These are phyloP conservation scores for Melampsora americana DNA, from an alignment of 1,284 basidiomycete species.

Conservation along the genomic window DNA sequence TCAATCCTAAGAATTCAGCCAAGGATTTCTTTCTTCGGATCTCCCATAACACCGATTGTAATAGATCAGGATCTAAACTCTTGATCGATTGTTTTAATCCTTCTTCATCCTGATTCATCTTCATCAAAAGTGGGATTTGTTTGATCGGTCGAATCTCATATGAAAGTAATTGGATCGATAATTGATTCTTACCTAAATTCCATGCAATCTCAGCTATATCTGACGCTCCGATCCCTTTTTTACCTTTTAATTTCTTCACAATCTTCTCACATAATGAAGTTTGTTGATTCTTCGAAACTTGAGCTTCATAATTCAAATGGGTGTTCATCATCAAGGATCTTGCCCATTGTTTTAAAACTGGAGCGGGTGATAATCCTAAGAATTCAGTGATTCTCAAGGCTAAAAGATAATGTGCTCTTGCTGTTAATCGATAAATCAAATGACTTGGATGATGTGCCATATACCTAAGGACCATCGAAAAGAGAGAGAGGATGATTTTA, in stretches of 20 bases:
- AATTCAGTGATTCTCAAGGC: conserved; percentile 85
- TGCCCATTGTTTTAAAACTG: conserved; percentile 93
- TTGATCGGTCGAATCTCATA: conserved; percentile 83
- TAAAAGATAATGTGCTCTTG: conserved; percentile 83
- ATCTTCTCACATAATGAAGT: conserved; percentile 73
- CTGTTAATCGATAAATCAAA: conserved; percentile 76
- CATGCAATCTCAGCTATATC: conserved; percentile 92
- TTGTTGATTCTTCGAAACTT: conserved; percentile 60
- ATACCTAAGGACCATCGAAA: conserved; percentile 16
- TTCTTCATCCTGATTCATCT: conserved; percentile 88
- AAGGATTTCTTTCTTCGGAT: conserved; percentile 76
- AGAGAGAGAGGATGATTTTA: neutral
- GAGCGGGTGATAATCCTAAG: conserved; percentile 75
- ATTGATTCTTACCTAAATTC: conserved; percentile 76
- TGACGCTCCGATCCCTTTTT: conserved; percentile 71
- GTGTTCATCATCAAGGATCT: conserved; percentile 69
- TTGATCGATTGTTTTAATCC: conserved; percentile 87
- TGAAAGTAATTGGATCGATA: conserved; percentile 87
- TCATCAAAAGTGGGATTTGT: conserved; percentile 84
- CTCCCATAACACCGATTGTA: conserved; percentile 83
- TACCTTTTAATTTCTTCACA: conserved; percentile 70
- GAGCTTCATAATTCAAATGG: neutral
- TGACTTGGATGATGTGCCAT: conserved; percentile 50
- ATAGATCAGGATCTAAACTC: conserved; percentile 91
- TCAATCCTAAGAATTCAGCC: conserved; percentile 88